A percentile compares a stretch with the other conserved stretches of the same genome.
Evolutionary conservation across 2,329 filamentous ascomycete genomes (phyloP).

Genomic region (Paraconiothyrium brasiliense): DNA sequence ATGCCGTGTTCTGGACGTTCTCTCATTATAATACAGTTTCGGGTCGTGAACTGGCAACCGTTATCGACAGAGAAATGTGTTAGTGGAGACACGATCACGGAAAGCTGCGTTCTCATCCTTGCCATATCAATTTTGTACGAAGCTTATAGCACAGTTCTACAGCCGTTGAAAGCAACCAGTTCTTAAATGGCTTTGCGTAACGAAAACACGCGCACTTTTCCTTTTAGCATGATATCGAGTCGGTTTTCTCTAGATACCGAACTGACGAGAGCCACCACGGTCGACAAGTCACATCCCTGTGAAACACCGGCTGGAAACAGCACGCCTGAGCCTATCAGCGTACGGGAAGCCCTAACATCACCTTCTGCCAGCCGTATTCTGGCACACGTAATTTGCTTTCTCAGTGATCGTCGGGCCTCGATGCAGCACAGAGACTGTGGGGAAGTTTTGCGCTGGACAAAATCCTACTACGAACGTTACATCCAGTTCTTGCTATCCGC

Average conservation of each 20-base stretch:
- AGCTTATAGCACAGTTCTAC: background rate
- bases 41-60: background rate
- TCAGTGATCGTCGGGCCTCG: slow-evolving; percentile 31
- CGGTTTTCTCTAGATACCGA: slow-evolving; percentile 2
- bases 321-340: slow-evolving; percentile 21
- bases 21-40: background rate
- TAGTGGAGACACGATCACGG: background rate
- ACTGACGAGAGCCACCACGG: slow-evolving; percentile 1
- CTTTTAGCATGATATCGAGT: background rate
- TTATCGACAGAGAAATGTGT: background rate
- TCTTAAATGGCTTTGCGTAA: background rate
- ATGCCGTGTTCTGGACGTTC: background rate
- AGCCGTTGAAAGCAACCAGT: background rate
- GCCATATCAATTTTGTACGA: background rate
- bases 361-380: slow-evolving; percentile 30
- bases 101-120: background rate
- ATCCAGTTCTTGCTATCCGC: slow-evolving; percentile 25
- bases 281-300: slow-evolving; percentile 9
- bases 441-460: slow-evolving; percentile 23
- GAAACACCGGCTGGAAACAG: slow-evolving; percentile 11
- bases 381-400: slow-evolving; percentile 35
- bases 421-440: slow-evolving; percentile 29
- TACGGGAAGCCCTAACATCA: slow-evolving; percentile 15
- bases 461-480: slow-evolving; percentile 21
- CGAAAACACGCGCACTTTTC: background rate